Evolutionary conservation across 192 early-diverging fungal genomes (phyloP).

Genomic region (Backusella macrospora): DNA sequence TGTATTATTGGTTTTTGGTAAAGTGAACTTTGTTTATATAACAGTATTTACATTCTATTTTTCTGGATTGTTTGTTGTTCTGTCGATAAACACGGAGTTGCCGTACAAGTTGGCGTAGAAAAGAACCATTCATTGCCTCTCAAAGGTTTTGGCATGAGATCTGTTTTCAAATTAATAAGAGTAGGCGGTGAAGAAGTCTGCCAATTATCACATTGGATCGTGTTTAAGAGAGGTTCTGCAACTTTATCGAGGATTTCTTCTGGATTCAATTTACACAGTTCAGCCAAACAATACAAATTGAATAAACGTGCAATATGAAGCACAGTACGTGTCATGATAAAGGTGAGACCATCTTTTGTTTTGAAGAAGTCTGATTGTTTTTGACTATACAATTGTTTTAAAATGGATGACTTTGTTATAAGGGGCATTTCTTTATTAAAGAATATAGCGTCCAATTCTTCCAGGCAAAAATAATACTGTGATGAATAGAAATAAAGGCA

Average conservation of each 20-base stretch:
- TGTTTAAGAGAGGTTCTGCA: slow-evolving; percentile 21
- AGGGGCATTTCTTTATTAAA: neutral
- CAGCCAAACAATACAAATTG: slow-evolving; percentile 25
- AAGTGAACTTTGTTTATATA: neutral
- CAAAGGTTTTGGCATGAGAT: neutral
- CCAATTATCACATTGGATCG: slow-evolving; percentile 18
- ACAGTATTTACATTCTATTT: slow-evolving; percentile 11
- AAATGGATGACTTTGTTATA: neutral
- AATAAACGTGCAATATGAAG: slow-evolving; percentile 17
- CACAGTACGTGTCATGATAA: neutral
- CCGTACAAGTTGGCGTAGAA: neutral
- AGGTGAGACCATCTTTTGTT: neutral
- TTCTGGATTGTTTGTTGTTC: slow-evolving; percentile 12
- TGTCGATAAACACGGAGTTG: neutral
- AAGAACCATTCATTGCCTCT: slow-evolving; percentile 14
- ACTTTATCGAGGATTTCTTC: slow-evolving; percentile 22
- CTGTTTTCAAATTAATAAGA: neutral
- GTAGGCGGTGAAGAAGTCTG: neutral
- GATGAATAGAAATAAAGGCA: neutral
- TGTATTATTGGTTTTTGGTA: neutral
- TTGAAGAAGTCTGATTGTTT: slow-evolving; percentile 9
- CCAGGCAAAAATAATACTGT: slow-evolving; percentile 17
- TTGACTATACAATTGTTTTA: slow-evolving; percentile 1
- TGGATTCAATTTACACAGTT: slow-evolving; percentile 27
- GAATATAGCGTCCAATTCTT: slow-evolving; percentile 12